A percentile compares a stretch with the other conserved stretches of the same genome.
Conservation (phyloP, 179 eudicot genomes). For the Vitellaria paradoxa region DNA sequence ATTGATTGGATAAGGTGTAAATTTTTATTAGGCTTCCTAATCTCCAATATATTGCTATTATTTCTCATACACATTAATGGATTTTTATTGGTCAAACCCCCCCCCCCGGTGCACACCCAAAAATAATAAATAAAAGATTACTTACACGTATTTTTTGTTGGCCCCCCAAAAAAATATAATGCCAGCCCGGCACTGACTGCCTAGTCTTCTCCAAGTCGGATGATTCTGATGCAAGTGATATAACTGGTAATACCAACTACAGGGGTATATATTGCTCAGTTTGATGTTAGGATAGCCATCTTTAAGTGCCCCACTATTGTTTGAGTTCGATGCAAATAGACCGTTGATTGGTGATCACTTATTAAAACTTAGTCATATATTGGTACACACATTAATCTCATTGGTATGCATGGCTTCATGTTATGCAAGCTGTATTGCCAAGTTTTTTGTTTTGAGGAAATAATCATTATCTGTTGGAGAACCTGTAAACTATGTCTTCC, state of each 20-base stretch:
- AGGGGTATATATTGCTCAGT: background rate
- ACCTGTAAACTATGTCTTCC: background rate
- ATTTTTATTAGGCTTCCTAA: background rate
- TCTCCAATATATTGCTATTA: background rate
- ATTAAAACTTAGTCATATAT: conserved; percentile 5
- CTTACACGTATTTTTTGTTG: no score
- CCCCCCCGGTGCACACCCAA: no score
- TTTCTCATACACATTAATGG: background rate
- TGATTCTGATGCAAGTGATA: background rate
- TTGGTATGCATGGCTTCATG: background rate
- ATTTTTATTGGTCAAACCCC: no score
- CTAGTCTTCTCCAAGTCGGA: background rate
- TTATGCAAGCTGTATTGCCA: background rate
- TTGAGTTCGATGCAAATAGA: background rate
- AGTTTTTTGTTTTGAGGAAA: background rate
- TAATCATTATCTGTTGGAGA: background rate
- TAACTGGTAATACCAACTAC: background rate
- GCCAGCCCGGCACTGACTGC: background rate
- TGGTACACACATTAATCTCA: background rate
- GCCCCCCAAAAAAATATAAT: no score
- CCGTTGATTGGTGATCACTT: background rate
- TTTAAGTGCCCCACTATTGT: background rate
- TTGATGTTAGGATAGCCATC: background rate
- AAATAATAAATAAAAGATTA: no score
- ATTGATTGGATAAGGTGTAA: background rate